These are phyloP conservation scores for Chaetomium sp. DNA, from an alignment of 2,329 filamentous ascomycete species.

Conservation along the genomic window DNA sequence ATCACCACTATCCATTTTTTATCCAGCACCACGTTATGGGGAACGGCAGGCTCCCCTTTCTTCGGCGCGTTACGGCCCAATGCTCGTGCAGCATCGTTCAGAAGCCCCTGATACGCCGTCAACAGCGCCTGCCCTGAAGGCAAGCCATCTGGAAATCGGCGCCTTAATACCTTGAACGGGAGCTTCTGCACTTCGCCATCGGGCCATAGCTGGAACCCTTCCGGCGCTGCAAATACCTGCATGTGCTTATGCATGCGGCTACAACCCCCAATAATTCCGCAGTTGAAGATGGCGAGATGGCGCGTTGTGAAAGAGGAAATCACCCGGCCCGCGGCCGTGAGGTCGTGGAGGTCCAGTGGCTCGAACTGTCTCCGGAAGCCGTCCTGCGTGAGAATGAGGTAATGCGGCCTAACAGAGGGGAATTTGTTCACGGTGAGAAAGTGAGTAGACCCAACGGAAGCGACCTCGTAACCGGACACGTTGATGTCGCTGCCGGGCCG, in stretches of 20 bases:
- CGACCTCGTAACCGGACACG: slow-evolving; percentile 36
- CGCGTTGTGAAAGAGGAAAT: slow-evolving; percentile 24
- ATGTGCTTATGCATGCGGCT: slow-evolving; percentile 45
- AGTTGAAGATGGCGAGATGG: slow-evolving; percentile 42
- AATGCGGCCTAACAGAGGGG: slow-evolving; percentile 41
- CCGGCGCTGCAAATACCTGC: slow-evolving; percentile 34
- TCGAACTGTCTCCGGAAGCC: slow-evolving; percentile 42
- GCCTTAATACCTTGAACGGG: slow-evolving; percentile 33
- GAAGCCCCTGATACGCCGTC: slow-evolving; percentile 24
- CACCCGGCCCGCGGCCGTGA: slow-evolving; percentile 27
- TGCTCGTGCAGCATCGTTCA: slow-evolving; percentile 19
- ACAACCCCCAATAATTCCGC: slow-evolving; percentile 37
- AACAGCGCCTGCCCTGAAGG: slow-evolving; percentile 18
- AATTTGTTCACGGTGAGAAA: slow-evolving; percentile 43
- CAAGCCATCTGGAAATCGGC: slow-evolving; percentile 26
- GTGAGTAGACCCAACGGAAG: slow-evolving; percentile 35
- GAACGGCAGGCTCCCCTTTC: slow-evolving; percentile 19
- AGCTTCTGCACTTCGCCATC: slow-evolving; percentile 19
- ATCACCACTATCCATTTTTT: slow-evolving; percentile 41
- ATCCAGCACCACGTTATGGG: slow-evolving; percentile 42
- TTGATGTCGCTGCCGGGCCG: slow-evolving; percentile 36
- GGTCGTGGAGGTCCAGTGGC: slow-evolving; percentile 28
- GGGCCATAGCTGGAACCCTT: slow-evolving; percentile 25
- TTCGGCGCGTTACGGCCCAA: slow-evolving; percentile 3
- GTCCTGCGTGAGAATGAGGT: slow-evolving; percentile 41